These are phyloP conservation scores for Maudiozyma humilis DNA, from an alignment of 1,139 yeast genomes.

Conservation along the genomic window DNA sequence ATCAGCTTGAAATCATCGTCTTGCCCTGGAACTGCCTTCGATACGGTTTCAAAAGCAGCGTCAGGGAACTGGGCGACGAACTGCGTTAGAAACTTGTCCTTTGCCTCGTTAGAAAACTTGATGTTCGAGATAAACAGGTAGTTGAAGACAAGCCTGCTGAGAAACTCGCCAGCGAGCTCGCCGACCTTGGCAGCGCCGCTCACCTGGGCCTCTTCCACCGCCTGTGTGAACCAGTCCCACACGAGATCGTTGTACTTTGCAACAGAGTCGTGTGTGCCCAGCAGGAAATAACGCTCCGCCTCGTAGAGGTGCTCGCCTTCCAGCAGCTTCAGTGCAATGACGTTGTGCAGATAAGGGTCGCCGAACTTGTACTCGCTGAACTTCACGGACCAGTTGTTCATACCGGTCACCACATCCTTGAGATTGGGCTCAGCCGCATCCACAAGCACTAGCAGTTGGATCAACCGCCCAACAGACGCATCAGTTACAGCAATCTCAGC, in stretches of 20 bases:
- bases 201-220: slow-evolving; percentile 27
- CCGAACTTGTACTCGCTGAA: slow-evolving; percentile 50
- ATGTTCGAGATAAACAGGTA: slow-evolving; percentile 59
- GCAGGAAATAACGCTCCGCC: slow-evolving; percentile 54
- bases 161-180: slow-evolving; percentile 43
- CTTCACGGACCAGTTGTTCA: slow-evolving; percentile 56
- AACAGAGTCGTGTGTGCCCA: slow-evolving; percentile 59
- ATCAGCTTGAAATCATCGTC: slow-evolving; percentile 19
- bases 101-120: slow-evolving; percentile 45
- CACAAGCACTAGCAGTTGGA: slow-evolving; percentile 29
- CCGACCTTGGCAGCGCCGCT: slow-evolving; percentile 4
- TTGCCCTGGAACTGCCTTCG: slow-evolving; percentile 13
- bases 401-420: slow-evolving; percentile 55
- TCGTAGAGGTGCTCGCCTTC: slow-evolving; percentile 35
- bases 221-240: slow-evolving; percentile 45
- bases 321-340: slow-evolving; percentile 60
- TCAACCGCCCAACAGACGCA: slow-evolving; percentile 34
- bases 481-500: slow-evolving; percentile 40
- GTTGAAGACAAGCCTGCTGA: slow-evolving; percentile 59
- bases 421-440: slow-evolving; percentile 55
- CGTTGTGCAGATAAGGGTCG: slow-evolving; percentile 65
- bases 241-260: slow-evolving; percentile 46
- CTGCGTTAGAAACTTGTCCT: slow-evolving; percentile 26
- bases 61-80: slow-evolving; percentile 32
- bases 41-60: slow-evolving; percentile 13